Evolutionary conservation across 2,329 filamentous ascomycete genomes (phyloP).

Genomic region (Fusarium neocosmosporiellum): DNA sequence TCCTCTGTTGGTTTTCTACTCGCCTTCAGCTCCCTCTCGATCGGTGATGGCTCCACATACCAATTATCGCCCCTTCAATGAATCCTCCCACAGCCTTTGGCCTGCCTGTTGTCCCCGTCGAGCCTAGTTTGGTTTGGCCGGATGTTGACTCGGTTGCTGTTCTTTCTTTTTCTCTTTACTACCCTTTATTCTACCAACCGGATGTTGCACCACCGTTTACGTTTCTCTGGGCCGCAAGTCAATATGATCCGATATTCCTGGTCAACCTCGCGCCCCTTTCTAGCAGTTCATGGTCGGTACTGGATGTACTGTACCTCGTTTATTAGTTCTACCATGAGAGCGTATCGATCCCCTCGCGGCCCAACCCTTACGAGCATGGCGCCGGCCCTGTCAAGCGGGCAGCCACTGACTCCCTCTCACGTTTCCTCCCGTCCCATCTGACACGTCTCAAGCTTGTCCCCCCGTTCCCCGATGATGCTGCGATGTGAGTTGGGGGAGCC

Average conservation of each 20-base stretch:
- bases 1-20: slow-evolving; percentile 28
- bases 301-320: background rate
- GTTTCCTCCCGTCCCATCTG: slow-evolving; percentile 29
- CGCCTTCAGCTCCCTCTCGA: slow-evolving; percentile 18
- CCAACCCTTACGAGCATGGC: slow-evolving; percentile 1
- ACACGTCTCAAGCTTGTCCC: slow-evolving; percentile 31
- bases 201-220: slow-evolving; percentile 26
- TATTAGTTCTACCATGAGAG: slow-evolving; percentile 7
- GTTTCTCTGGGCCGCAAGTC: slow-evolving; percentile 14
- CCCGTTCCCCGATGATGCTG: slow-evolving; percentile 19
- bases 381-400: slow-evolving; percentile 12
- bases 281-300: slow-evolving; percentile 5
- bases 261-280: slow-evolving; percentile 10
- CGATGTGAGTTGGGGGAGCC: slow-evolving; percentile 13
- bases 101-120: slow-evolving; percentile 13
- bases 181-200: slow-evolving; percentile 17
- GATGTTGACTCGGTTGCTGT: slow-evolving; percentile 6
- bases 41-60: slow-evolving; percentile 33
- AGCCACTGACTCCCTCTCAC: slow-evolving; percentile 19
- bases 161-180: slow-evolving; percentile 16
- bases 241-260: slow-evolving; percentile 27
- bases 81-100: slow-evolving; percentile 14
- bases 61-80: slow-evolving; percentile 16
- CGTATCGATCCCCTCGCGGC: slow-evolving; percentile 2
- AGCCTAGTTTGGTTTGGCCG: slow-evolving; percentile 17